phyloP scores from a whole-genome alignment of 1,139 yeast species.

The Saccharomyces pastorianus region DNA sequence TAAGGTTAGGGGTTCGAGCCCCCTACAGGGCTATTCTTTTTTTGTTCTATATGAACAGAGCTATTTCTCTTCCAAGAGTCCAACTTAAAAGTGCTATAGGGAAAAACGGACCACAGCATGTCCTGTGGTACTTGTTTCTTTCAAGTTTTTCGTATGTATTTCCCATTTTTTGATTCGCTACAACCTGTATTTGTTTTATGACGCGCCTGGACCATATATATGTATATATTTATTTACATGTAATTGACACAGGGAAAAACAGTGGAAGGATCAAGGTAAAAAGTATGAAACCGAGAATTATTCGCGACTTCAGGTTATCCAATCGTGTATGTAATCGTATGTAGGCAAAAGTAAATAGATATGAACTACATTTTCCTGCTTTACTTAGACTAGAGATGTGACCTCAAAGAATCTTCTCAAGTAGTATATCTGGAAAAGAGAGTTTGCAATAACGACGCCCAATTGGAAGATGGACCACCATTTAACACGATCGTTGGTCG shows the following conservation, averaged over 20 bases:
- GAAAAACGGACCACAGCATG: background rate
- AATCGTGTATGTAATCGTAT: background rate
- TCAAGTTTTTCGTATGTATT: background rate
- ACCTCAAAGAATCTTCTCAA: conserved; percentile 94
- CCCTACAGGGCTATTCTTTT: conserved; percentile 35
- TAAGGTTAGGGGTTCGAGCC: conserved; percentile 42
- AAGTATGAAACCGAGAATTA: background rate
- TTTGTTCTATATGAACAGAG: too few relatives aligned
- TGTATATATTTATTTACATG: background rate
- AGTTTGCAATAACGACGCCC: conserved; percentile 74
- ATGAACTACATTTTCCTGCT: background rate
- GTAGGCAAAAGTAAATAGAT: background rate
- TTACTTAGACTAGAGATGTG: conserved; percentile 62
- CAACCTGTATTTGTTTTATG: background rate
- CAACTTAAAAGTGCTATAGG: background rate
- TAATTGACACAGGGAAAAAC: background rate
- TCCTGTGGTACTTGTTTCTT: background rate
- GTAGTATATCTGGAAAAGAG: conserved; percentile 88
- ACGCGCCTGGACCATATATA: background rate
- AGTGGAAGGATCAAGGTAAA: background rate
- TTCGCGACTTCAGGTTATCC: background rate
- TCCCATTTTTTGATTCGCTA: background rate
- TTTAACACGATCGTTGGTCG: conserved; percentile 92
- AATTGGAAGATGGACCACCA: conserved; percentile 97
- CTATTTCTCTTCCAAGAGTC: background rate